phyloP scores from a whole-genome alignment of 345 rosid genomes.

The Eucalyptus dawsonii region DNA sequence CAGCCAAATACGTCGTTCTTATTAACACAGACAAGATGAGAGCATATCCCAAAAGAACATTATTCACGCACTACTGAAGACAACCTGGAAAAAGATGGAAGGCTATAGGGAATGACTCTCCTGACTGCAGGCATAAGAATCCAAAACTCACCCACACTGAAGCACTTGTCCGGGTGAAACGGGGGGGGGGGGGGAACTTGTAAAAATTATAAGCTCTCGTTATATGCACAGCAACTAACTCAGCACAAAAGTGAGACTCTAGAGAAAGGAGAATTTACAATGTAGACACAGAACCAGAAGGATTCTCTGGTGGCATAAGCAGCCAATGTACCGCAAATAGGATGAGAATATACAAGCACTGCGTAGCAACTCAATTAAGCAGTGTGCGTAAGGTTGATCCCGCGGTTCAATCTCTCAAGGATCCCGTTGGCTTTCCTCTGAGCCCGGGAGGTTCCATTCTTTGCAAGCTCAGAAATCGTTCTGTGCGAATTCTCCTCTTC shows the following conservation, averaged over 20 bases:
- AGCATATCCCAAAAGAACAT: neutral
- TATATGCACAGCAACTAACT: constrained; percentile 29
- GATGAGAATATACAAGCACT: constrained; percentile 20
- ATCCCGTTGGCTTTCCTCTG: constrained; percentile 82
- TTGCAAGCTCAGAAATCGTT: constrained; percentile 67
- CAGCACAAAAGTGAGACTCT: neutral
- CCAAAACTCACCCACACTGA: neutral
- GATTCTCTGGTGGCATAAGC: neutral
- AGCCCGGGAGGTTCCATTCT: constrained; percentile 87
- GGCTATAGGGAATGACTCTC: neutral
- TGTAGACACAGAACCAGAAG: neutral
- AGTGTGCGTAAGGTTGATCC: constrained; percentile 71
- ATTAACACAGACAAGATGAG: neutral
- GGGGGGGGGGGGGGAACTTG: neutral
- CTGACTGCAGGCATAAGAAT: neutral
- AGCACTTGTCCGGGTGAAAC: neutral
- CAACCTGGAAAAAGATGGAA: neutral
- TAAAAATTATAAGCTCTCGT: neutral
- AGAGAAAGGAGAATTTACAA: constrained; percentile 26
- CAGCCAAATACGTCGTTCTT: neutral
- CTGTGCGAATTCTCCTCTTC: constrained; percentile 61
- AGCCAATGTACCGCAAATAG: neutral
- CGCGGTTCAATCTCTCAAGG: constrained; percentile 62
- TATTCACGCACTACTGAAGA: neutral
- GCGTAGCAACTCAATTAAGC: constrained; percentile 28